Percentiles rank a stretch among this genome's conserved stretches.
Conservation (phyloP, 2,329 filamentous ascomycete genomes). For the Beauveria sp. region DNA sequence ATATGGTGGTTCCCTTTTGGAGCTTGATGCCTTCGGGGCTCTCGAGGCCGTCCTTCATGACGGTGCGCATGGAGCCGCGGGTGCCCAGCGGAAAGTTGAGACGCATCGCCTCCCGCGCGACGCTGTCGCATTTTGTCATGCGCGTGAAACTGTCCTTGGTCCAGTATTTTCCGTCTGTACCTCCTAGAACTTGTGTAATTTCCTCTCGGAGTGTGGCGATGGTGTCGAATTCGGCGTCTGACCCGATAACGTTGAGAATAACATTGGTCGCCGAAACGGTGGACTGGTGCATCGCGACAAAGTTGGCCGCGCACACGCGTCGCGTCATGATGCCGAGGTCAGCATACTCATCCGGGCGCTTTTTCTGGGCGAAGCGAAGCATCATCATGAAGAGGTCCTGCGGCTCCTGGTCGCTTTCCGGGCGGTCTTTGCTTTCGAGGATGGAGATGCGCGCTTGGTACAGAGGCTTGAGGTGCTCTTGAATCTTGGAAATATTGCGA, state of each 20-base stretch:
- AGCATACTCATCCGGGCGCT: constrained; percentile 29
- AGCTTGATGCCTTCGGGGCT: constrained; percentile 25
- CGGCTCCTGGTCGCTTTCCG: constrained; percentile 19
- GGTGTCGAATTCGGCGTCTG: constrained; percentile 29
- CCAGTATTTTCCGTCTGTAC: not conserved
- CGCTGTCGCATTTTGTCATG: constrained; percentile 33
- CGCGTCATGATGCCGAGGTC: constrained; percentile 22
- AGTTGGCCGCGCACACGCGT: constrained; percentile 26
- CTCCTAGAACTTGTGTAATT: constrained; percentile 21
- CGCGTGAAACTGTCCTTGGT: constrained; percentile 28
- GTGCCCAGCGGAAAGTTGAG: constrained; percentile 24
- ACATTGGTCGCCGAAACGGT: constrained; percentile 31
- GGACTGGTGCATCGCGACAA: constrained; percentile 33
- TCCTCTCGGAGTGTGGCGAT: constrained; percentile 31
- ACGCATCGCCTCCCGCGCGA: constrained; percentile 35
- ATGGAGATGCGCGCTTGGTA: not conserved
- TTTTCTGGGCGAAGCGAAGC: constrained; percentile 29
- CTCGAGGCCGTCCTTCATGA: constrained; percentile 21
- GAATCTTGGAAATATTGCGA: not conserved
- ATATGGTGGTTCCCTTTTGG: constrained; percentile 25
- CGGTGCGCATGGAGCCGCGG: constrained; percentile 22
- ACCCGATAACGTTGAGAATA: constrained; percentile 28
- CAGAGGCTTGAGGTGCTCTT: not conserved
- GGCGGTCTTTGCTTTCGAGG: constrained; percentile 15
- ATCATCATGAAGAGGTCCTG: constrained; percentile 35